Base-by-base conservation (phyloP, 768 basidiomycete species). In the Russula abietina region DNA sequence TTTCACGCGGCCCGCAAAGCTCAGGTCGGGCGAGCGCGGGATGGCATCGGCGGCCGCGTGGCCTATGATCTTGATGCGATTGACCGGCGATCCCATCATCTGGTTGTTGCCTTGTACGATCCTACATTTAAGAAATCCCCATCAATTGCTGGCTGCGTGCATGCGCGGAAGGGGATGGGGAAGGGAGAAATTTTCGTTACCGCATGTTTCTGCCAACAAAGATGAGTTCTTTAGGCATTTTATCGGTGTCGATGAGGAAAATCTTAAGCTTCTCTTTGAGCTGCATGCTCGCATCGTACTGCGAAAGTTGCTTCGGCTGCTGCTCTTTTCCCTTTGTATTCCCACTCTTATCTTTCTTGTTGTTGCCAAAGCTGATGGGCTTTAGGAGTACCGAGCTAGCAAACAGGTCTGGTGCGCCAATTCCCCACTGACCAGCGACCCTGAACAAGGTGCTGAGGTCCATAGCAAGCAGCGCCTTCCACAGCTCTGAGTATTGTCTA, bases 21-120 rank as follows among this genome's bases (percentile, higher is more conserved):
- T 65, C 36, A 84, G 77, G 62, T 78, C 68, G 17, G 76, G 67
- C 32, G 77, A 74, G n/a, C 75, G 74, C 11, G 79, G 74, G 6
- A 89, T 78, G 4, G 88, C 87, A 26, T 80, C 78, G 4, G 90
- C 86, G 30, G 91, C 93, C 83, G 85, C 91, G 71, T 82, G 83
- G 0, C 89, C 93, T 0, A 89, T 91, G 58, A 95, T 89, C 73
- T 92, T 93, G 75, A 97, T 87, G 22, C 93, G 83, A 70, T 95
- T 94, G 0, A 93, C 89, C 0, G 93, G 93, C 3, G 89, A 89
- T 16, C 90, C 89, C 41, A 95, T 83, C 2, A 81, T 76, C 72
- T 93, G 89, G 68, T 93, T 93, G 73, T 92, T 92, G 19, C 77
- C 77, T 66, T 78, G 76, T 17, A 79, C 75, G 43, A 78, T 75